These are phyloP conservation scores for Echeveria elegans DNA, from an alignment of 164 flowering plant species.

Conservation along the genomic window DNA sequence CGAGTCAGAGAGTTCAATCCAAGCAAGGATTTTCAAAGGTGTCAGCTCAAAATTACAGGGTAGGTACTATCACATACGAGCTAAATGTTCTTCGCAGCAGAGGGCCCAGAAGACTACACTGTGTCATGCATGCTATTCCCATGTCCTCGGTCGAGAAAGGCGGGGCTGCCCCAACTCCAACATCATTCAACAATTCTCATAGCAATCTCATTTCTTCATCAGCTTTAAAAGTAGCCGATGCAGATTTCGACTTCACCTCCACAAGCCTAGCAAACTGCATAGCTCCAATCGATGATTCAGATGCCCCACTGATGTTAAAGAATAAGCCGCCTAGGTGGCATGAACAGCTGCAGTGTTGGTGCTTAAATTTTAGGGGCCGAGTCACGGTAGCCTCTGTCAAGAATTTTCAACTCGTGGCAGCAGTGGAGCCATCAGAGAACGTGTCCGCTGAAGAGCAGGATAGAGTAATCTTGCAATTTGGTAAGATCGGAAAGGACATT, in stretches of 20 bases:
- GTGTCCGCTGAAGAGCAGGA: slow-evolving; percentile 39
- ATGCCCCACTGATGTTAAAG: slow-evolving; percentile 30
- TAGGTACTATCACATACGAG: slow-evolving; percentile 50
- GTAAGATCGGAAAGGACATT: slow-evolving; percentile 60
- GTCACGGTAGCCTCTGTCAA: slow-evolving; percentile 65
- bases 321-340: slow-evolving; percentile 64
- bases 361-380: slow-evolving; percentile 55
- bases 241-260: slow-evolving; percentile 17
- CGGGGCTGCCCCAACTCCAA: slow-evolving; percentile 47
- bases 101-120: slow-evolving; percentile 65
- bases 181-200: slow-evolving; percentile 14
- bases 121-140: slow-evolving; percentile 54
- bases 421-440: slow-evolving; percentile 25
- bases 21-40: slow-evolving; percentile 51
- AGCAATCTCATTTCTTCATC: slow-evolving; percentile 18
- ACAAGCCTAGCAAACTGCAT: slow-evolving; percentile 22
- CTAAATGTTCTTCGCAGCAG: slow-evolving; percentile 62
- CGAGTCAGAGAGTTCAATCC: slow-evolving; percentile 32
- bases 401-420: slow-evolving; percentile 58
- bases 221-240: slow-evolving; percentile 20
- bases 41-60: slow-evolving; percentile 38
- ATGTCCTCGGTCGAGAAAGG: slow-evolving; percentile 48
- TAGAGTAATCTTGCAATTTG: slow-evolving; percentile 51
- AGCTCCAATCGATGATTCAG: slow-evolving; percentile 5
- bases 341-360: slow-evolving; percentile 57